Evolutionary conservation across 495 filamentous ascomycete genomes (phyloP).

Genomic region (Podospora comata): DNA sequence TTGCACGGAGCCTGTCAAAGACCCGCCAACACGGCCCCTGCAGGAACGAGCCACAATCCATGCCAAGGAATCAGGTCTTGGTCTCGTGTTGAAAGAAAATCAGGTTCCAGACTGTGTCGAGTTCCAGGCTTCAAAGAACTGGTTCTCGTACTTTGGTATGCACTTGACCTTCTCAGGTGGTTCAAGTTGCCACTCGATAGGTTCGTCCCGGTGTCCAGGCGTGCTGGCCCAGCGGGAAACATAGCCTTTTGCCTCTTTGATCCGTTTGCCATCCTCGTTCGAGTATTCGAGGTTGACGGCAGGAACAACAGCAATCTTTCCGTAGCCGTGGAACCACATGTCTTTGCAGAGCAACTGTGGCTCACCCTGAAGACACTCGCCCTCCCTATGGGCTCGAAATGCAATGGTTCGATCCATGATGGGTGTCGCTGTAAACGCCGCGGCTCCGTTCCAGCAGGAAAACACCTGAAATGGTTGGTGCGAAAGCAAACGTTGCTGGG

Average conservation of each 20-base stretch:
- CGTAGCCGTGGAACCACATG: conserved; percentile 44
- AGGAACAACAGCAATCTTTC: conserved; percentile 50
- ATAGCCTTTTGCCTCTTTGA: conserved; percentile 45
- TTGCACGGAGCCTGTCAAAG: background rate
- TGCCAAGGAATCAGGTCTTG: background rate
- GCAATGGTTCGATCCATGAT: conserved; percentile 31
- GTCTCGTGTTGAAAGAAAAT: background rate
- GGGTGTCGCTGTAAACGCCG: conserved; percentile 29
- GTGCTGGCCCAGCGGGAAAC: conserved; percentile 20
- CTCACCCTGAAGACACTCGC: conserved; percentile 49
- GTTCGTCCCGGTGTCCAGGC: conserved; percentile 12
- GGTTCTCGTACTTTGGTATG: conserved; percentile 21
- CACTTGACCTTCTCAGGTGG: conserved; percentile 31
- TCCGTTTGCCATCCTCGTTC: conserved; percentile 33
- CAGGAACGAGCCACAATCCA: background rate
- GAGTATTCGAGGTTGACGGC: conserved; percentile 48
- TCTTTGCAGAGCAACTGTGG: conserved; percentile 50
- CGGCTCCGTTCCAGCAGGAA: conserved; percentile 53
- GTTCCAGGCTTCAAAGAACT: conserved; percentile 31
- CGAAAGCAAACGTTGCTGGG: conserved; percentile 27
- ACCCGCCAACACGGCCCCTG: background rate
- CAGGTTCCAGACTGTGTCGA: conserved; percentile 22
- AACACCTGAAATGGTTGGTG: conserved; percentile 52
- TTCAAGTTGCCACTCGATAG: conserved; percentile 20
- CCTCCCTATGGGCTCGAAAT: conserved; percentile 37